Evolutionary conservation across 2,329 filamentous ascomycete genomes (phyloP).

Genomic region (Calonectria pseudoturangicola): DNA sequence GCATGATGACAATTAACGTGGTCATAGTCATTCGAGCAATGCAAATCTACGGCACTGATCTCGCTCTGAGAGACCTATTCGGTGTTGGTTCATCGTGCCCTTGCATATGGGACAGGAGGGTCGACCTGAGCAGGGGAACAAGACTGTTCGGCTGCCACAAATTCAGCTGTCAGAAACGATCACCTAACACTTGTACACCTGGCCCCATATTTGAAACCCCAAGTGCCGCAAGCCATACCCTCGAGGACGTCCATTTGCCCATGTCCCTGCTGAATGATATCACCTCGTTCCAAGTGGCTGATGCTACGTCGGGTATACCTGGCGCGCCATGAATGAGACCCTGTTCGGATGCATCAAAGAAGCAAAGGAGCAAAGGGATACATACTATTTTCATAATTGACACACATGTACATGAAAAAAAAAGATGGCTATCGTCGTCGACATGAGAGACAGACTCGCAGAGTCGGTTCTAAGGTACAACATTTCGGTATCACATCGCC

Average conservation of each 20-base stretch:
- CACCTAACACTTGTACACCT: background rate
- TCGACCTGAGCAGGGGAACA: background rate
- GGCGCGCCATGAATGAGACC: background rate
- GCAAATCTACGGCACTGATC: background rate
- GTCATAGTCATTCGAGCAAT: too few relatives aligned
- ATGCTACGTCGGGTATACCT: conserved; percentile 4
- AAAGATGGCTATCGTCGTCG: conserved; percentile 43
- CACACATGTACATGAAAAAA: conserved; percentile 28
- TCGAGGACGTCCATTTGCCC: background rate
- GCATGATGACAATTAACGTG: too few relatives aligned
- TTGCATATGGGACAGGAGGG: background rate
- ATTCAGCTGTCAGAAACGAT: too few relatives aligned
- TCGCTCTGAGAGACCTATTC: too few relatives aligned
- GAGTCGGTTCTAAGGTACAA: conserved; percentile 39
- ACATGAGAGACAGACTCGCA: conserved; percentile 36
- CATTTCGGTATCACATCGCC: conserved; percentile 44
- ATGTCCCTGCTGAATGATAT: background rate
- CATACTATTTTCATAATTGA: background rate
- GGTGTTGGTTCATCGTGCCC: background rate
- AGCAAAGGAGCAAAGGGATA: background rate
- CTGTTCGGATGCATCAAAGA: background rate
- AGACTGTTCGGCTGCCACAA: background rate
- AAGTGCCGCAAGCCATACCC: background rate
- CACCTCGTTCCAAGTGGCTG: background rate
- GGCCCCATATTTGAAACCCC: conserved; percentile 5